A percentile compares a stretch with the other conserved stretches of the same genome.
Evolutionary conservation across 805 yeast species (phyloP).

Genomic region (Sporopachydermia lactativora): DNA sequence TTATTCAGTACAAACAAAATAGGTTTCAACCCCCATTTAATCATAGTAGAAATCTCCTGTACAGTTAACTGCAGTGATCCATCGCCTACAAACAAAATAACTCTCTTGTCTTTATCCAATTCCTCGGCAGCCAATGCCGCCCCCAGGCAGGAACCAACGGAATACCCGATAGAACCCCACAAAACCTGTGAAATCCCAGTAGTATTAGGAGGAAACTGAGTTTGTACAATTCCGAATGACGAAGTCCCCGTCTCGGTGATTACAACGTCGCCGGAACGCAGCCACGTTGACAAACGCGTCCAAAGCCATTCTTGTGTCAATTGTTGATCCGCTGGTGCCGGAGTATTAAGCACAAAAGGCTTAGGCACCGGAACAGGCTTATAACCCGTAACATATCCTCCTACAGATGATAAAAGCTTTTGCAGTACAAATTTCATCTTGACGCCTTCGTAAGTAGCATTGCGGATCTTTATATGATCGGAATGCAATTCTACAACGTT

Average conservation of each 20-base stretch:
- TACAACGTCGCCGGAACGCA: conserved; percentile 51
- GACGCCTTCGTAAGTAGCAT: conserved; percentile 58
- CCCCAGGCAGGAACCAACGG: conserved; percentile 55
- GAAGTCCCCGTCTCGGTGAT: conserved; percentile 68
- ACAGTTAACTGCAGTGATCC: conserved; percentile 66
- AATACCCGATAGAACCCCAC: conserved; percentile 66
- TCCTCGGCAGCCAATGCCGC: conserved; percentile 59
- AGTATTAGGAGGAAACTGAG: conserved; percentile 47
- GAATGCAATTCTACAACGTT: conserved; percentile 72
- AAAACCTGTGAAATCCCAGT: conserved; percentile 60
- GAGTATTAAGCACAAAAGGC: conserved; percentile 29
- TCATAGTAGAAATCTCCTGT: conserved; percentile 58
- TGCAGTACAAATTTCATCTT: conserved; percentile 49
- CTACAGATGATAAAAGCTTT: conserved; percentile 26
- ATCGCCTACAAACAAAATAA: conserved; percentile 56
- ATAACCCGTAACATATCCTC: conserved; percentile 27
- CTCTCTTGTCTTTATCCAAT: conserved; percentile 45
- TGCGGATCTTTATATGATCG: conserved; percentile 55
- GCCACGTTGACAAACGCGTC: conserved; percentile 49
- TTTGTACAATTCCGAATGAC: conserved; percentile 54
- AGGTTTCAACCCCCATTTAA: conserved; percentile 53
- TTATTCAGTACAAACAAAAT: conserved; percentile 58
- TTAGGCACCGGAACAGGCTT: conserved; percentile 42
- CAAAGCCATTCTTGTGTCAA: conserved; percentile 39
- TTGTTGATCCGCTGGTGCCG: conserved; percentile 30